Evolutionary conservation across 2,329 filamentous ascomycete species (phyloP), one percentile per base, ranked within the genome.

Genomic region (Fusarium circinatum): DNA sequence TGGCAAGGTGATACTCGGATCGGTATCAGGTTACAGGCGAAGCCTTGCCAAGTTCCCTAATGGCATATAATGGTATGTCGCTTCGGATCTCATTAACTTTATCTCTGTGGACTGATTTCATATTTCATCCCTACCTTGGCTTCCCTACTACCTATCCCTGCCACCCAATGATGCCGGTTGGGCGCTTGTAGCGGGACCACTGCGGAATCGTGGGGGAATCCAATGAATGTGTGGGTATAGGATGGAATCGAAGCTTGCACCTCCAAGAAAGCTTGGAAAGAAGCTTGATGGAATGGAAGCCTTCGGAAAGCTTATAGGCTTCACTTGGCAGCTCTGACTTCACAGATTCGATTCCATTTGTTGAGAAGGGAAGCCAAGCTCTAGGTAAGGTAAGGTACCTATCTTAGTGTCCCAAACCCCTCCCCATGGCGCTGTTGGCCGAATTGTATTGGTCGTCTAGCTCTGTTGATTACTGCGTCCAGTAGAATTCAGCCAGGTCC

Each of bases 1-100:
- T 74, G 65, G 52, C 71, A 74, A 60, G 45, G 66, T 66, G 67
- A 65, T 45, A 69, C 63, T 71, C 52, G 65, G 64, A 58, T 51
- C 49, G 55, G 70, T 72, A 55, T 69, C 70, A 69, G 65, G 24
- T 51, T 36, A n/a, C 34, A 56, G 26, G 49, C 38, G 38, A 58
- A 14, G 44, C 36, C 32, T 52, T 51, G 20, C 44, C 56, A 59
- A 51, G 55, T 49, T 51, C 26, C 45, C 32, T 51, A 26, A 51
- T 59, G 41, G 24, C 42, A 58, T 20, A 36, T 39, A 59, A 52
- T 6, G 22, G 20, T 20, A 30, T 32, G 34, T 39, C n/a, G 34
- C 24, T 36, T 49, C 44, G 10, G 34, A 39, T 59, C 44, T 52
- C 22, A 44, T 52, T 20, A 59, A 59, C 51, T 41, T 38, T 47